Base-by-base conservation (phyloP, 345 rosid species). In the Dovyalis caffra region DNA sequence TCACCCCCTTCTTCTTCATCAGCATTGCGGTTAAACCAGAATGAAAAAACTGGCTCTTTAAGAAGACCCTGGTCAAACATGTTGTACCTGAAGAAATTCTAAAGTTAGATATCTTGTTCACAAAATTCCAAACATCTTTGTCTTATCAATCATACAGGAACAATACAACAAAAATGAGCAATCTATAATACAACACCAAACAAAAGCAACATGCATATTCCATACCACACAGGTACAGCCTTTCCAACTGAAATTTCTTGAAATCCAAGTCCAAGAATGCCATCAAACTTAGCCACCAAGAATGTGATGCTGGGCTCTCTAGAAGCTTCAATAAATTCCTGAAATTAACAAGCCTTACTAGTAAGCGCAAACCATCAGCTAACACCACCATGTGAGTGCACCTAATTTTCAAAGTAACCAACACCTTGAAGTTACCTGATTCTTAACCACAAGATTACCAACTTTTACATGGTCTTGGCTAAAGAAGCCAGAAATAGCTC, bases 251-350 rank as follows among this genome's bases (percentile, higher is more conserved):
- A 87, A 79, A 95, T 93, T 79, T 95, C 99, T 84, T 85, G 78
- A 81, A 93, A 95, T 58, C 97, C 97, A 74, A 95, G 99, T 34
- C 99, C 99, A 74, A 91, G 86, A 74, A 93, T 93, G 53, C 99
- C 99, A 82, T 95, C 99, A 82, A 95, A 95, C 76, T 93, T 95
- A 70, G 91, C 97, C 66, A 83, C 82, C 85, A 95, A 28, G 74
- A 95, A 95, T 18, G 93, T 90, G 69, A 91, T 26, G 74, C 99
- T 80, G 4, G 96, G 98, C 75, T 95, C 98, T 49, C 76, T 85
- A 12, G 99, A 90, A 79, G 97, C 89, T 84, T 95, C 99, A 66
- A 95, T 92, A 79, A 95, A 93, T 81, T 88, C 94, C 99, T 95
- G 78, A 73, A 77, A 40, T 47, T 47, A 25, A 57, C 32, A 43